Conservation (phyloP, 768 basidiomycete species). For the Mycena rebaudengoi region DNA sequence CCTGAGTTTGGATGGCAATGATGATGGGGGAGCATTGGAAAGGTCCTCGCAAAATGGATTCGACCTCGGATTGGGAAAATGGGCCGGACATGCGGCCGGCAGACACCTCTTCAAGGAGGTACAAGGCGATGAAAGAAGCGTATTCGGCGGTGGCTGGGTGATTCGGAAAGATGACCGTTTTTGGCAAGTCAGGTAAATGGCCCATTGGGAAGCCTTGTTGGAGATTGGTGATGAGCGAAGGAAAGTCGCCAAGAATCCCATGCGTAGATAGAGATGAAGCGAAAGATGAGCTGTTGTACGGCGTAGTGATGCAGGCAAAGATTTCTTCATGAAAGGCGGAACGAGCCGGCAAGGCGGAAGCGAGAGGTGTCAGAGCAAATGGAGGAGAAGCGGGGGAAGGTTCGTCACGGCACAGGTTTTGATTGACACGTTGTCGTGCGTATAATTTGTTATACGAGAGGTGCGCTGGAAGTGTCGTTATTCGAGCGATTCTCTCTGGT, state of each 20-base stretch:
- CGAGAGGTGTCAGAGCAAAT: not conserved
- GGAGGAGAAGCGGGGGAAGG: too few relatives aligned
- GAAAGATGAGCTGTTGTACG: conserved; percentile 27
- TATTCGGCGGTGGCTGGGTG: conserved; percentile 24
- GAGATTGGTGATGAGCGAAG: conserved; percentile 29
- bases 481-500: too few relatives aligned
- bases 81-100: conserved; percentile 32
- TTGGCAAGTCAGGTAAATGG: conserved; percentile 23
- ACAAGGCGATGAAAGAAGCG: conserved; percentile 13
- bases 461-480: too few relatives aligned
- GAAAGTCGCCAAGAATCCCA: conserved; percentile 16
- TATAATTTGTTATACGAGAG: too few relatives aligned
- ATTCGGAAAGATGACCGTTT: conserved; percentile 33
- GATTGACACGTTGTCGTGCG: too few relatives aligned
- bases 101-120: conserved; percentile 25
- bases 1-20: conserved; percentile 19
- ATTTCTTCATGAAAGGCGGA: not conserved
- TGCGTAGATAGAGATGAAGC: conserved; percentile 9
- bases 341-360: not conserved
- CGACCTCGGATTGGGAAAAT: conserved; percentile 25
- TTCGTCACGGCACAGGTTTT: too few relatives aligned
- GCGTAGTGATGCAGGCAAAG: conserved; percentile 15
- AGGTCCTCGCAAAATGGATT: conserved; percentile 36
- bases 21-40: conserved; percentile 40
- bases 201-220: conserved; percentile 36